Base-by-base conservation (phyloP, 371 early-diverging fungal genomes). In the Apophysomyces sp. region DNA sequence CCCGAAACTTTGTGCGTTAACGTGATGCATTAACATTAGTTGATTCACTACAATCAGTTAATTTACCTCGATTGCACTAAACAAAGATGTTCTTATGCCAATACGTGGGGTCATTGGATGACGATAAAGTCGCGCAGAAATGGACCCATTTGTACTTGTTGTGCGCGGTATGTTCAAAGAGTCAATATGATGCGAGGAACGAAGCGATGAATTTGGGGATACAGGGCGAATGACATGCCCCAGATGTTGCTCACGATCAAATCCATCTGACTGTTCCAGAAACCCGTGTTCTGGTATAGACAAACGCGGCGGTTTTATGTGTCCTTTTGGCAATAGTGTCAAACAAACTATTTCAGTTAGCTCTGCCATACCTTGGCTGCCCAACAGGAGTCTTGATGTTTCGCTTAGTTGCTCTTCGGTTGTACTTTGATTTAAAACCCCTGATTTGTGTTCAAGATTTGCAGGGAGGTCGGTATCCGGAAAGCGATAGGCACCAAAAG, bases 181-280 rank as follows among this genome's bases (percentile, higher is more conserved):
- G 29, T 71, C 76, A 8, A 71, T 59, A 51, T 73, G 75, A 21
- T 71, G 40, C 0, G 76, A 77, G 8, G 77, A 73, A n/a, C 64
- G 62, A 11, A 66, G 58, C 21, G 74, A 73, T 27, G 71, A 71
- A 28, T 69, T 71, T 1, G 76, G 67, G 21, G 80, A 80, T 0
- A 80, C 71, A 12, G 80, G 80, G 31, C 72, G 61, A 41, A 80
- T 77, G 30, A 80, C 64, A 56, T 75, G 75, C 8, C 80, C 80
- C 6, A 77, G 39, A 64, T 75, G 77, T 1, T 61, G 62, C 39
- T 77, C 77, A 51, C 69, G 69, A 13, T 66, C 67, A 31, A 60
- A 52, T 34, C 55, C 26, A 6, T 58, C 60, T 16, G 41, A 37
- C 12, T 62, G 60, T 8, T 55, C 62, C 15, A 56, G 16, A 51